Percentiles rank a stretch among this genome's conserved stretches.
These are phyloP conservation scores for Heliamphora pulchella DNA, from an alignment of 179 eudicot genomes.

Conservation along the genomic window DNA sequence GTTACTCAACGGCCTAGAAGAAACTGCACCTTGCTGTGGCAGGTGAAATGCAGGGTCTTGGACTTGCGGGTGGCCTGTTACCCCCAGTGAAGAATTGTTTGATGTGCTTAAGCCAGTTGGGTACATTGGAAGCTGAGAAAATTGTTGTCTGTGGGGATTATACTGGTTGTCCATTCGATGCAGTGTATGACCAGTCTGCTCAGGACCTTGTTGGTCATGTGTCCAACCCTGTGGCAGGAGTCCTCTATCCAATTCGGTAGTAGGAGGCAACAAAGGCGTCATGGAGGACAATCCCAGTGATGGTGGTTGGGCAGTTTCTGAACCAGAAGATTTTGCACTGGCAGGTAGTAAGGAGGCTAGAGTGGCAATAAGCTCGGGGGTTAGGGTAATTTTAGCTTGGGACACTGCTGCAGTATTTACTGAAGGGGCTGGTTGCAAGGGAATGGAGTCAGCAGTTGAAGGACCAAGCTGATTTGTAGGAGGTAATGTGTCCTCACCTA, in stretches of 20 bases:
- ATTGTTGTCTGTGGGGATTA: constrained; percentile 33
- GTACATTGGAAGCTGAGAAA: constrained; percentile 33
- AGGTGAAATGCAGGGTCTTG: constrained; percentile 39
- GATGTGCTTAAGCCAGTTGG: constrained; percentile 24
- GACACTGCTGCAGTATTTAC: constrained; percentile 32
- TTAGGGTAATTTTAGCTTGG: constrained; percentile 51
- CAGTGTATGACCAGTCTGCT: constrained; percentile 33
- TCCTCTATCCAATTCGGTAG: constrained; percentile 21
- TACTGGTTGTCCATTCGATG: constrained; percentile 43
- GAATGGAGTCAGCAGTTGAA: constrained; percentile 20
- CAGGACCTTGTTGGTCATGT: constrained; percentile 38
- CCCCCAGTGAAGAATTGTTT: constrained; percentile 24
- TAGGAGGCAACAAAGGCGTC: constrained; percentile 24
- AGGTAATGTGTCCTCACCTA: constrained; percentile 29
- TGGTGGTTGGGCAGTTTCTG: constrained; percentile 34
- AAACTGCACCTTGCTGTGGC: constrained; percentile 37
- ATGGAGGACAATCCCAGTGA: constrained; percentile 28
- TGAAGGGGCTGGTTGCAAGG: constrained; percentile 29
- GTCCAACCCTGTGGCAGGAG: constrained; percentile 43
- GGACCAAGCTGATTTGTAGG: constrained; percentile 31
- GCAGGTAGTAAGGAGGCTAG: constrained; percentile 65
- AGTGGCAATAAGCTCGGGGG: constrained; percentile 89
- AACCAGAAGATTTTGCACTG: constrained; percentile 34
- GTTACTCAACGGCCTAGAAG: constrained; percentile 34
- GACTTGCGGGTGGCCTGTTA: constrained; percentile 30